Evolutionary conservation across 2,329 filamentous ascomycete species (phyloP).

Genomic region (Alternaria incomplexa): DNA sequence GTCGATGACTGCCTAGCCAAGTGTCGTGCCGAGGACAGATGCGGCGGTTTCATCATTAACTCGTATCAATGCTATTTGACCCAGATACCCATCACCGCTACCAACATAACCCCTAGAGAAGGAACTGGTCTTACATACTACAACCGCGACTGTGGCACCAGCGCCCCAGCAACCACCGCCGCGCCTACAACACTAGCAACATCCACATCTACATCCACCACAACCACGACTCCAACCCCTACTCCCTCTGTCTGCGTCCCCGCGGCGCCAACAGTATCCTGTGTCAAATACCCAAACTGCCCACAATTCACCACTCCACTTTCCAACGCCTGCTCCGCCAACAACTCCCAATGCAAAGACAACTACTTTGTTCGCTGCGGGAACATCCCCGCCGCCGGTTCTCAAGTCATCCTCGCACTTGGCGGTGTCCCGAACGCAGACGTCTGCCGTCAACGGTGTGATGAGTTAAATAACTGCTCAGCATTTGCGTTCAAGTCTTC

Average conservation of each 20-base stretch:
- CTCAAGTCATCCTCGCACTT: not conserved
- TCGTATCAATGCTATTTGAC: not conserved
- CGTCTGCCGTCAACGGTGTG: not conserved
- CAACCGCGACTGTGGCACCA: not conserved
- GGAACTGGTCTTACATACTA: not conserved
- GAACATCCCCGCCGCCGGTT: not conserved
- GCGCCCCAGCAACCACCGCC: not conserved
- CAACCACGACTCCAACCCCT: not conserved
- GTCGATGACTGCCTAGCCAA: not conserved
- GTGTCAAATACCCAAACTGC: not conserved
- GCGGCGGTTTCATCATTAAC: not conserved
- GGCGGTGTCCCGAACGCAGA: not conserved
- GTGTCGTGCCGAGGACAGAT: not conserved
- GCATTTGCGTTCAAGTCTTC: not conserved
- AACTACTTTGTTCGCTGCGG: constrained; percentile 2
- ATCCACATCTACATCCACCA: not conserved
- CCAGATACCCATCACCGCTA: not conserved
- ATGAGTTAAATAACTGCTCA: not conserved
- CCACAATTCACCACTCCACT: not conserved
- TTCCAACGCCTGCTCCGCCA: not conserved
- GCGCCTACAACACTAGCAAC: not conserved
- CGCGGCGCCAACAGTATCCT: not conserved
- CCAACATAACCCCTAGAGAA: accelerated
- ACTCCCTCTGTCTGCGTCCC: not conserved
- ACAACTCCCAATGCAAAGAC: not conserved